Evolutionary conservation across 1,139 yeast genomes (phyloP), one percentile per base, ranked within the genome.

Genomic region (Meyerozyma smithsonii): DNA sequence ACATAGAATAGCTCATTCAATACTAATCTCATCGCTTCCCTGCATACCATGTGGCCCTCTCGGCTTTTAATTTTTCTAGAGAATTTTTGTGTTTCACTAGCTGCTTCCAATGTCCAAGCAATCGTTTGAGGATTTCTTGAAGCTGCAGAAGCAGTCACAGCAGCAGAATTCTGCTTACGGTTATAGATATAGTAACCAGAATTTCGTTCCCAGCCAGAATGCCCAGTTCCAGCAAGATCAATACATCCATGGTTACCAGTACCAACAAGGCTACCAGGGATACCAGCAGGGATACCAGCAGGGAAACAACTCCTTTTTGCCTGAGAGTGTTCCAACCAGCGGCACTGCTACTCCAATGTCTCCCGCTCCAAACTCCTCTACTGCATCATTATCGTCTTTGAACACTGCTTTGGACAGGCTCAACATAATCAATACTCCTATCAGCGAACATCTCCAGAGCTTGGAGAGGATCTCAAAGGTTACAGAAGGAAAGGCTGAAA

Each of bases 351-450:
- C 73, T 5, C 72, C 74, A 24, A 62, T 55, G 21, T 57, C 67
- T 7, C 62, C 63, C n/a, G 55, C 53, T 39, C 59, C 65, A 11
- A 61, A 61, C 35, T 65, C 71, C 3, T 79, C 87, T 3, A 72
- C 88, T 17, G 75, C 90, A 8, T 86, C 96, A 5, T 68, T 86
- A 48, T 63, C 85, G 8, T 83, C 92, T 8, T 67, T 89, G 44
- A 78, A 77, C 45, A 74, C 85, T 32, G 85, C 92, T 8, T 69
- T 88, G 55, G 73, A 74, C 45, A 85, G 84, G 51, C 64, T 89
- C 47, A 64, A 66, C 37, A 55, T 69, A 26, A 75, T 73, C 28
- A 58, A 79, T 36, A 66, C 84, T n/a, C 96, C 96, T 15, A 70
- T 89, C 45, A 74, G 83, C 37, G 81, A 76, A 26, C 61, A 73